Conservation (phyloP, 306 rosid species). For the Cicer yamashitae region DNA sequence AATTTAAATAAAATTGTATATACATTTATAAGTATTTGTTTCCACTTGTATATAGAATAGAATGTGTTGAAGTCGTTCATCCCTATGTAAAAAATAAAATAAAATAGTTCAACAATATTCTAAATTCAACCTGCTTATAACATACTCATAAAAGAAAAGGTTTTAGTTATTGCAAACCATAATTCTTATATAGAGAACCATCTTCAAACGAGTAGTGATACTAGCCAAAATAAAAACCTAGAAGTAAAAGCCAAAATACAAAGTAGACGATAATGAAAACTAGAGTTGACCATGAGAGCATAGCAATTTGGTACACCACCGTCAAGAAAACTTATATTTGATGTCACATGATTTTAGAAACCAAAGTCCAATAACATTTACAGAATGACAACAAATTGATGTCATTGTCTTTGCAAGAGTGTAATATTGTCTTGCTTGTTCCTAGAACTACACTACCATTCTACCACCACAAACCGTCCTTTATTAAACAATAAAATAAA, state of each 20-base stretch:
- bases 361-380: too few relatives aligned
- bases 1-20: slow-evolving; percentile 9
- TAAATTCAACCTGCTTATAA: slow-evolving; percentile 9
- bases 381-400: too few relatives aligned
- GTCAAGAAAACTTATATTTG: too few relatives aligned
- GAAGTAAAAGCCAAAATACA: slow-evolving; percentile 43
- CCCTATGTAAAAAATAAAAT: slow-evolving; percentile 56
- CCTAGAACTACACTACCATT: too few relatives aligned
- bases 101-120: slow-evolving; percentile 5
- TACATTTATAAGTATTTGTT: slow-evolving; percentile 27
- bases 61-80: slow-evolving; percentile 84
- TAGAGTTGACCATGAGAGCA: too few relatives aligned
- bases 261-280: too few relatives aligned
- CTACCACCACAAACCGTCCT: too few relatives aligned
- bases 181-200: slow-evolving; percentile 72
- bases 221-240: slow-evolving; percentile 97
- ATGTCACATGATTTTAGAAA: too few relatives aligned
- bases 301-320: too few relatives aligned
- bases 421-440: too few relatives aligned
- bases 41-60: slow-evolving; percentile 81
- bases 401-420: too few relatives aligned
- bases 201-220: slow-evolving; percentile 69
- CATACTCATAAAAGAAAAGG: background rate
- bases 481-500: too few relatives aligned
- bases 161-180: slow-evolving; percentile 44